Evolutionary conservation across 1,284 basidiomycete species (phyloP), one percentile per base, ranked within the genome.

Genomic region (Puccinia horiana): DNA sequence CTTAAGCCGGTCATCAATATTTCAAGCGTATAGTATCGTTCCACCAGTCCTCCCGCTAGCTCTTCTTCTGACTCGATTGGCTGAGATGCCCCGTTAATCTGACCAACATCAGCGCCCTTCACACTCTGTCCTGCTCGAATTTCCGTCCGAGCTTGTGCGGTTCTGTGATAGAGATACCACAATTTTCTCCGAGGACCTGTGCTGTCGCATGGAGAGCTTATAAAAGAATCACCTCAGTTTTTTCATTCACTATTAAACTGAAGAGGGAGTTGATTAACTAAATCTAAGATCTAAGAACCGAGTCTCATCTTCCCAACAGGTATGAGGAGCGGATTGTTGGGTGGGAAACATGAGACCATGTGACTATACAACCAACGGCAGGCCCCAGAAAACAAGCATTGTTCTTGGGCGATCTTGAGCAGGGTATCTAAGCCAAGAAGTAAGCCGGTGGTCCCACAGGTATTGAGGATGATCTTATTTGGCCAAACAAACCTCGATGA

Each of bases 291-390:
- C 96, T 75, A 99, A 90, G 86, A 92, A 97, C 82, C 92, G 90
- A 84, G 98, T 93, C 88, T 99, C 97, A 83, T 94, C 91, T 84
- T 91, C 91, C 97, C 97, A 99, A 87, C 96, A 94, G 83, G 92
- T 90, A 88, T 99, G 97, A 40, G 96, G 96, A 1, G 95, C 96
- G 61, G 90, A 89, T 87, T 99, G 97, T 67, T 93, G 91, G 87
- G 99, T 97, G 23, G 97, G 97, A 88, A 99, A 99, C 93, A 99
- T 98, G 91, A 99, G 99, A 14, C 93, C 88, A 99, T 99, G 85
- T 96, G 92, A 73, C 95, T 97, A 89, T 99, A 99, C 89, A 99
- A 99, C 88, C 93, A 89, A 84, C 94, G 91, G 88, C 94, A 91
- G 56, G 96, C 93, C 44, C 90, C 89, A 49, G 89, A 89, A 85